Base-by-base conservation (phyloP, 129 eudicot species). In the Ambrosia artemisiifolia region DNA sequence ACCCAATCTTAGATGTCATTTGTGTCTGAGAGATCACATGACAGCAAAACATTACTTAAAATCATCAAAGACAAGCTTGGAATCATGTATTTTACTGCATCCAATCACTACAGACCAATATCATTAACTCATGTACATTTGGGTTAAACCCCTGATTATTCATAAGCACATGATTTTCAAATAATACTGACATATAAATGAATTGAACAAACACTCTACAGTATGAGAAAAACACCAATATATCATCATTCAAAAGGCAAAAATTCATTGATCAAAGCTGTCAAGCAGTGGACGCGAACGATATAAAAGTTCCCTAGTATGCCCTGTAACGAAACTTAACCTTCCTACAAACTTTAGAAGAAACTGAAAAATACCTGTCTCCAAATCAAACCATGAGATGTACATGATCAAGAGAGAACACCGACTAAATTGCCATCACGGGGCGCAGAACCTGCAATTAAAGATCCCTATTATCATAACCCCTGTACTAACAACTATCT, bases 361-460 rank as follows among this genome's bases (percentile, higher is more conserved):
- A 55, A 76, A 79, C 73, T 60, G 40, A 73, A 75, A 74, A 83
- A 74, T 73, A 84, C 85, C 84, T 72, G 67, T 76, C 84, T 79
- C 83, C 72, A 35, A 72, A 72, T 74, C 77, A 72, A 54, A 43
- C 49, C 57, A 67, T 63, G 81, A 67, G 80, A 84, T 82, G 79
- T 84, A 87, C 93, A 84, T 74, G 54, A 84, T 76, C 79, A 79
- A 82, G 78, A 69, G 50, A 50, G 71, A 85, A 73, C 79, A 79
- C 78, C 81, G 79, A 49, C 77, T 61, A 66, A 63, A 76, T 30
- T 72, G 66, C 80, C 65, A 32, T 49, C 71, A 47, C 71, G 66
- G 73, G 68, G 78, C 40, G 46, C 28, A 48, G 76, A 77, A 63
- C 65, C 61, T 76, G 79, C n/a, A n/a, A 14, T 55, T 40, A 71